Evolutionary conservation across 2,329 filamentous ascomycete genomes (phyloP), one percentile per base, ranked within the genome.

Genomic region (Nakataea oryzae): DNA sequence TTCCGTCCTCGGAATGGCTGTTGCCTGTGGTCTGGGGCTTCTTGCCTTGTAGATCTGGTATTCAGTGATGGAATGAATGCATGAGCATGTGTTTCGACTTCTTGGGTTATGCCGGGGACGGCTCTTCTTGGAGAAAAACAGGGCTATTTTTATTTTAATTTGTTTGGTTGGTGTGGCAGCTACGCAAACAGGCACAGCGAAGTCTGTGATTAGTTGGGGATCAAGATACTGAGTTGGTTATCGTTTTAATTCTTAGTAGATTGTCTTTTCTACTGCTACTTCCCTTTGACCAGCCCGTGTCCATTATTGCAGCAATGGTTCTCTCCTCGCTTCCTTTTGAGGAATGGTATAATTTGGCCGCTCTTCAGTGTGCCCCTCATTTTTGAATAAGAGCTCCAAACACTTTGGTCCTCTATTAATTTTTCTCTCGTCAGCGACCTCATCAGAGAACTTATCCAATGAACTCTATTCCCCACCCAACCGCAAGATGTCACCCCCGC

Each of bases 21-120:
- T 54, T 30, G 55, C 55, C 27, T 58, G 30, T 27, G 56, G 54
- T 11, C 26, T 75, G 68, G 70, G 72, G 24, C 65, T 75, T 59
- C 69, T 74, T 65, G 68, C 74, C 66, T 58, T 74, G 62, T 75
- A 50, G 21, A 50, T 50, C 7, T n/a, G n/a, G n/a, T n/a, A n/a
- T n/a, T n/a, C 41, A 21, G 41, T 21, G 21, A 50, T 9, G 41
- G 41, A n/a, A n/a, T n/a, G n/a, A n/a, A n/a, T n/a, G n/a, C n/a
- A n/a, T n/a, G n/a, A n/a, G n/a, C n/a, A 17, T 14, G 6, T 12
- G 34, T 41, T 41, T 41, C 13, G 34, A 17, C 13, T 14, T n/a
- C n/a, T n/a, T n/a, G n/a, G n/a, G n/a, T n/a, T n/a, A n/a, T n/a
- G n/a, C n/a, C n/a, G n/a, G n/a, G 14, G 6, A 47, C 2, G 41